Percentiles rank a stretch among this genome's conserved stretches.
Conservation (phyloP, 148 eudicot genomes). For the Simmondsia chinensis region DNA sequence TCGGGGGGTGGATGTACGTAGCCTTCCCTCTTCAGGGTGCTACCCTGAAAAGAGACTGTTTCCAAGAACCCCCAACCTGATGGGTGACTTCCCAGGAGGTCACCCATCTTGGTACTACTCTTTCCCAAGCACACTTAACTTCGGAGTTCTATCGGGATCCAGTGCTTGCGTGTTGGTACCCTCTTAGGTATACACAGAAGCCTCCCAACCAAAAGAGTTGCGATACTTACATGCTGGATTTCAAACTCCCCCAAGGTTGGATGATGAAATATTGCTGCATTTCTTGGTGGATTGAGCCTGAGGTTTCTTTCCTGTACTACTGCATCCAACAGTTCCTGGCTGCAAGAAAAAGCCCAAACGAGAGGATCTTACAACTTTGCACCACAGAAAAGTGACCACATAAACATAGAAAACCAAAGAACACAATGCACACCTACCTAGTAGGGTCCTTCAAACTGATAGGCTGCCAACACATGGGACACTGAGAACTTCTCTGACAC, state of each 20-base stretch:
- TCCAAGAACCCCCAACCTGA: too few relatives aligned
- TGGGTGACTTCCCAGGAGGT: too few relatives aligned
- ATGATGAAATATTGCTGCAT: conserved; percentile 77
- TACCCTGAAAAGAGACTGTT: too few relatives aligned
- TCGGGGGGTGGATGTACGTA: too few relatives aligned
- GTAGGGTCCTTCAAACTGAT: conserved; percentile 84
- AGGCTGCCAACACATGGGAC: conserved; percentile 99
- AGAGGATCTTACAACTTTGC: neutral
- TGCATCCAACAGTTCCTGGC: conserved; percentile 88
- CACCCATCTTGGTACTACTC: too few relatives aligned
- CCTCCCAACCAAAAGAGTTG: neutral
- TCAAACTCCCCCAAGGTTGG: conserved; percentile 83
- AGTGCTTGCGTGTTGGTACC: too few relatives aligned
- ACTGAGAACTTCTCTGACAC: conserved; percentile 98
- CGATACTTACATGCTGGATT: conserved; percentile 69
- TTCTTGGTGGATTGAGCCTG: conserved; percentile 58
- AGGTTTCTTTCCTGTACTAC: conserved; percentile 72
- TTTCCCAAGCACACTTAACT: too few relatives aligned
- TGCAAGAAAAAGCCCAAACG: conserved; percentile 21
- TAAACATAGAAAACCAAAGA: neutral
- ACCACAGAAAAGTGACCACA: neutral
- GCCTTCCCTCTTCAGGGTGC: too few relatives aligned
- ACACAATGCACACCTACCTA: conserved; percentile 30
- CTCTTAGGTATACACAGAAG: too few relatives aligned
- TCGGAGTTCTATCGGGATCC: too few relatives aligned